A percentile compares a stretch with the other conserved stretches of the same genome.
Conservation (phyloP, 345 rosid genomes). For the Moricandia arvensis region DNA sequence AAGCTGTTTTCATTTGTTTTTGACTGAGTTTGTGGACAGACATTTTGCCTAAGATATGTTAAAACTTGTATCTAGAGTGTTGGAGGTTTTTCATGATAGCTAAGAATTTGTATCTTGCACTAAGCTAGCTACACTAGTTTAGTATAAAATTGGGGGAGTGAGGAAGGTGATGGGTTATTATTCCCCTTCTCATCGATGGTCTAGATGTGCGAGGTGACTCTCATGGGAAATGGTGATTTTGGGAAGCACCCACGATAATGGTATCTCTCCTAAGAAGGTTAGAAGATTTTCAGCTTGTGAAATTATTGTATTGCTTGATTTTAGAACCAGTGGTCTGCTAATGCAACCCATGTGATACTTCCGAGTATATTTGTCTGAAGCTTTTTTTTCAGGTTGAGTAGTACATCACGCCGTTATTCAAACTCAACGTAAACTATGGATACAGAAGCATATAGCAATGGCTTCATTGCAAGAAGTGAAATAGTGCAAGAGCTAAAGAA, state of each 20-base stretch:
- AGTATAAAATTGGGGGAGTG: neutral
- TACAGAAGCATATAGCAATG: no score
- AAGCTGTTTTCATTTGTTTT: no score
- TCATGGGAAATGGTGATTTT: slow-evolving; percentile 16
- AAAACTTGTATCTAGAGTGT: neutral
- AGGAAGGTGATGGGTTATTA: neutral
- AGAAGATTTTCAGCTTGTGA: neutral
- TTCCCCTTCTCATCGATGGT: slow-evolving; percentile 42
- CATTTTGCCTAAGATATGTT: neutral
- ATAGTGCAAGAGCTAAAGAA: no score
- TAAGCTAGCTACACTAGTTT: slow-evolving; percentile 2
- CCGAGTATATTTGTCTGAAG: neutral
- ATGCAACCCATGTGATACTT: neutral
- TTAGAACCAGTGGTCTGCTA: neutral
- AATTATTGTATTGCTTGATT: neutral
- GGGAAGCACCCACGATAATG: neutral
- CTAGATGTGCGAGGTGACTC: slow-evolving; percentile 37
- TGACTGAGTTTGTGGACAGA: no score
- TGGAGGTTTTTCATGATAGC: neutral
- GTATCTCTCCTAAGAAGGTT: neutral
- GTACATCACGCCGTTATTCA: neutral
- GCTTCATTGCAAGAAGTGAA: no score
- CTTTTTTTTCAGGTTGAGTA: neutral
- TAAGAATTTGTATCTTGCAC: neutral
- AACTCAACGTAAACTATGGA: no score